Base-by-base conservation (phyloP, 805 yeast species). In the Blastobotrys chiropterorum region DNA sequence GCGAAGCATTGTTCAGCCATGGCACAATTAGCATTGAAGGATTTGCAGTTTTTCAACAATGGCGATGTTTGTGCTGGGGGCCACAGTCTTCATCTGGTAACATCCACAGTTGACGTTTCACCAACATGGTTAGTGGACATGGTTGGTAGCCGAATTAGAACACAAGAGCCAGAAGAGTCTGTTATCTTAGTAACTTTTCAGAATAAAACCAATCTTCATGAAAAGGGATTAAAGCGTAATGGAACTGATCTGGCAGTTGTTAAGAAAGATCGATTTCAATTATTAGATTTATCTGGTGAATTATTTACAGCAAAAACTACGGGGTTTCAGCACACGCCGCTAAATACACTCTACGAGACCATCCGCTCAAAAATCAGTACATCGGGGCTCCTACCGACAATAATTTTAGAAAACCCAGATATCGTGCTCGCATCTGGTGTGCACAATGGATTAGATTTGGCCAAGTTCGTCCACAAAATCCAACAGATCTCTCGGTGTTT, bases 321-420 rank as follows among this genome's bases (percentile, higher is more conserved):
- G 11, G 48, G 45, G 15, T 59, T 58, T 31, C 41, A 31, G 3
- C 34, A 55, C 3, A 40, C 50, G 3, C 40, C 47, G 6, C 48
- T 56, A 17, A 50, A 46, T 2, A 42, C 21, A 2, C 20, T 58
- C n/a, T 22, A 34, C 15, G 15, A 38, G 2, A 16, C 38, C 15
- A 53, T 55, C 30, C 16, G 14, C 20, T 19, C 46, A 11, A 16
- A 40, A 17, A 53, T 55, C 30, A 20, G 14, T 20, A 21, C 46
- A 11, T 20, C 26, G 15, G 13, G 19, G 13, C 39, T n/a, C 47
- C 5, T 62, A 30, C 62, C 58, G 38, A 59, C 69, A 3, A 57
- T 79, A 1, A 63, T 79, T 26, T 53, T 80, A 7, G 83, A 80
- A 51, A 67, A 70, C 14, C 73, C 77, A 0, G 83, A 80, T 46